These are phyloP conservation scores for Canavalia gladiata DNA, from an alignment of 306 rosid genomes.

Conservation along the genomic window DNA sequence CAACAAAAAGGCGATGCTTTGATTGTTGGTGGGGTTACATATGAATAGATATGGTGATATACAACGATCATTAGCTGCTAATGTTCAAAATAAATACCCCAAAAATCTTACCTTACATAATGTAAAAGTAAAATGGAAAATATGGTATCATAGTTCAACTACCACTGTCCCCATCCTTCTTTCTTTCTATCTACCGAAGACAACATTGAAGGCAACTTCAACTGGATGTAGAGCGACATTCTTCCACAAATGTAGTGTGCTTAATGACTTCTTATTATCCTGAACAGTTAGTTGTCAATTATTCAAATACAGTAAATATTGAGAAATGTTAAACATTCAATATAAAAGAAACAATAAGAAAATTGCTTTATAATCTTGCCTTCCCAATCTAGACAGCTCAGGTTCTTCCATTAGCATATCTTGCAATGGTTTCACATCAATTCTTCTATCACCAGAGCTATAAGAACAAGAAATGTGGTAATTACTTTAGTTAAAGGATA, in stretches of 20 bases:
- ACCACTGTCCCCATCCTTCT: conserved; percentile 7
- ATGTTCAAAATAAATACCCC: neutral
- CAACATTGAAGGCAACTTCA: conserved; percentile 36
- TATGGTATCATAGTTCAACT: conserved; percentile 6
- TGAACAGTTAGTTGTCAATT: conserved; percentile 52
- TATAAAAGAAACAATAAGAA: neutral
- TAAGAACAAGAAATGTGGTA: conserved; percentile 26
- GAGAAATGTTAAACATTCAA: conserved; percentile 27
- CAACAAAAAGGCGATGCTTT: conserved; percentile 10
- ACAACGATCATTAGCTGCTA: conserved; percentile 26
- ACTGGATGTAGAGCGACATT: conserved; percentile 35
- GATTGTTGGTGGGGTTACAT: conserved; percentile 29
- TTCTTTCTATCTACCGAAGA: conserved; percentile 28
- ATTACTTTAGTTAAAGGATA: conserved; percentile 4
- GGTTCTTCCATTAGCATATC: conserved; percentile 91
- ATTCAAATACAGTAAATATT: conserved; percentile 33
- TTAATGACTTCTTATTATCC: conserved; percentile 76
- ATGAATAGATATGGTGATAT: neutral
- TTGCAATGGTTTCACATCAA: conserved; percentile 64
- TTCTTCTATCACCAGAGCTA: conserved; percentile 60
- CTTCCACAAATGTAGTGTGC: conserved; percentile 38
- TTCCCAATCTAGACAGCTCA: conserved; percentile 86
- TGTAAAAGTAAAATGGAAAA: conserved; percentile 44
- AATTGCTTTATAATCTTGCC: conserved; percentile 57
- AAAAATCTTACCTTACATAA: conserved; percentile 28